Conservation (phyloP, 495 filamentous ascomycete genomes). For the Paragyromitra xinjiangensis region DNA sequence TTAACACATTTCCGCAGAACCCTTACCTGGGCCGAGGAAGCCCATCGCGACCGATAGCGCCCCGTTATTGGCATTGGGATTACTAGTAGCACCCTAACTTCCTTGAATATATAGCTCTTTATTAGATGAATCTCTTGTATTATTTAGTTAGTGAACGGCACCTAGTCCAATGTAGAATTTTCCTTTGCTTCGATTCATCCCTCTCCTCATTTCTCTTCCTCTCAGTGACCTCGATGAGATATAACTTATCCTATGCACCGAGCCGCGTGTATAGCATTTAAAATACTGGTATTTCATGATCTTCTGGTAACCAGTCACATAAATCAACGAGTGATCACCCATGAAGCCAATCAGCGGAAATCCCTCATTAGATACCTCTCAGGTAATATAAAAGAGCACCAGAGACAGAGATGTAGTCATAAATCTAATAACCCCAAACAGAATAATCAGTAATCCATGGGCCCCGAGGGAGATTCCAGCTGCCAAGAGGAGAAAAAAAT, state of each 20-base stretch:
- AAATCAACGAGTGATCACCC: slow-evolving; percentile 15
- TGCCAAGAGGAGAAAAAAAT: not conserved
- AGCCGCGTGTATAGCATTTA: not conserved
- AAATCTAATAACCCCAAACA: not conserved
- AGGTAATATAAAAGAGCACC: not conserved
- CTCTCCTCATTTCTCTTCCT: not conserved
- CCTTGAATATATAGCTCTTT: no score
- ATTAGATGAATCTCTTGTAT: no score
- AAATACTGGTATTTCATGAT: not conserved
- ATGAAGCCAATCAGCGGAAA: slow-evolving; percentile 10
- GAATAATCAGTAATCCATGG: not conserved
- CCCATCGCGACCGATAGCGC: no score
- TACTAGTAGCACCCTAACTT: no score
- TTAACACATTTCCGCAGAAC: not conserved
- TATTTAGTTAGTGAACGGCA: no score
- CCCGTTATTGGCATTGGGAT: no score
- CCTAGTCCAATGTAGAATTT: no score
- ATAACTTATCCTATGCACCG: not conserved
- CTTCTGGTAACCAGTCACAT: not conserved
- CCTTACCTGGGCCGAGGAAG: not conserved
- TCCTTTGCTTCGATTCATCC: not conserved
- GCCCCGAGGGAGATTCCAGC: not conserved
- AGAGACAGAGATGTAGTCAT: not conserved
- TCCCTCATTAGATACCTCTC: not conserved
- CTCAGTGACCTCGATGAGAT: not conserved